These are phyloP conservation scores for Groenewaldozyma salmanticensis DNA, from an alignment of 805 yeast genomes.

Conservation along the genomic window DNA sequence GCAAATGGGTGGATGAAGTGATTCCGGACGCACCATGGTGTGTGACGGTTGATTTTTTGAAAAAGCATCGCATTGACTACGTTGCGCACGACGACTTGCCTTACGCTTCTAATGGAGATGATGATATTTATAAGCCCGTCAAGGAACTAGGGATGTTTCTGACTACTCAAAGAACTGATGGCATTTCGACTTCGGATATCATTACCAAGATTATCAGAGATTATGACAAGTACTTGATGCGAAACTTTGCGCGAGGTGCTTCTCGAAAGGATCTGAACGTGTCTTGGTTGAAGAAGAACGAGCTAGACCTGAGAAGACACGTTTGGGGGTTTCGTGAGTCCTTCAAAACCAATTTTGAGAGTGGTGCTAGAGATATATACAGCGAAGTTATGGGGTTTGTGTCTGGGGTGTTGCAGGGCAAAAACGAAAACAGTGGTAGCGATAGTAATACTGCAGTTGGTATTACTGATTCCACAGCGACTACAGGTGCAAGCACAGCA, in stretches of 20 bases:
- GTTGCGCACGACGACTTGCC: slow-evolving; percentile 98
- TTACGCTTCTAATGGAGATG: slow-evolving; percentile 78
- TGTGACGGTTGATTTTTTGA: slow-evolving; percentile 72
- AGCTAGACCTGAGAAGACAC: slow-evolving; percentile 85
- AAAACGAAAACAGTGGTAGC: too few species aligned
- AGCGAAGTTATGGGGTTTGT: slow-evolving; percentile 48
- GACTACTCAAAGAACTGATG: slow-evolving; percentile 94
- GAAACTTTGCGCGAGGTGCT: slow-evolving; percentile 96
- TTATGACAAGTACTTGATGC: slow-evolving; percentile 91
- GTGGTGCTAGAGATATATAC: slow-evolving; percentile 72
- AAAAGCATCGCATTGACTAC: slow-evolving; percentile 76
- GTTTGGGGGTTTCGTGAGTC: slow-evolving; percentile 78
- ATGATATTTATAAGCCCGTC: slow-evolving; percentile 88
- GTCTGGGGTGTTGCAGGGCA: slow-evolving; percentile 16
- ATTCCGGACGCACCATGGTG: slow-evolving; percentile 94
- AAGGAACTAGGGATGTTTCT: slow-evolving; percentile 85
- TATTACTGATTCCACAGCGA: neutral
- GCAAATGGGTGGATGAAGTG: slow-evolving; percentile 97
- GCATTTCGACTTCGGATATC: slow-evolving; percentile 90
- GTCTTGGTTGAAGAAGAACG: slow-evolving; percentile 95
- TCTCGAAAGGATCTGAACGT: slow-evolving; percentile 93
- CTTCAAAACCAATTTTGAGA: slow-evolving; percentile 60
- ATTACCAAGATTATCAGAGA: slow-evolving; percentile 92
- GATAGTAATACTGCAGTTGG: too few species aligned
- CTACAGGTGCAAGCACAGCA: neutral